phyloP scores from a whole-genome alignment of 495 filamentous ascomycete genomes.

The Penicillium dipodomyicola region DNA sequence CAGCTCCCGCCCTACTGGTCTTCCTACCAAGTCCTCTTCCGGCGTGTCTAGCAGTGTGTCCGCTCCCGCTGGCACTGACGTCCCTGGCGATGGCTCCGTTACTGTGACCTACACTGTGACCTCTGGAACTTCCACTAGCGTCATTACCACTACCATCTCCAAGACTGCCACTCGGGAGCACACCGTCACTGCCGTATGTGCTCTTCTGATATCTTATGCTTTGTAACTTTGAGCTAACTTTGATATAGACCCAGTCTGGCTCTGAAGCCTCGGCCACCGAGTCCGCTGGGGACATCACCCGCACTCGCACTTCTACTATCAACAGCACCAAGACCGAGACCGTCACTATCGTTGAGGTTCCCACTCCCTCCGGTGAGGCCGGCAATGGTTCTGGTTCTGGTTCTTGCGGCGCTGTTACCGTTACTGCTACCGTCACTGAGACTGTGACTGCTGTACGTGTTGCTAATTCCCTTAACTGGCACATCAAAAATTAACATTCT shows the following conservation, averaged over 20 bases:
- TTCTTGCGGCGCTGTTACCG: slow-evolving; percentile 24
- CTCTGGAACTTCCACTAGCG: slow-evolving; percentile 50
- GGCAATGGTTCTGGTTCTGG: slow-evolving; percentile 16
- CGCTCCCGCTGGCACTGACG: slow-evolving; percentile 7
- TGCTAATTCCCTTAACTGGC: not conserved
- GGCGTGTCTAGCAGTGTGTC: not conserved
- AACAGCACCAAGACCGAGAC: slow-evolving; percentile 32
- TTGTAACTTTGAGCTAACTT: slow-evolving; percentile 13
- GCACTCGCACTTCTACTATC: slow-evolving; percentile 23
- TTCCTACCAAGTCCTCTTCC: not conserved
- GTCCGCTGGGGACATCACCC: slow-evolving; percentile 10
- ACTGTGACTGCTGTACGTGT: slow-evolving; percentile 30
- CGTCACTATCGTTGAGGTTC: slow-evolving; percentile 29
- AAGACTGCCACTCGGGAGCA: slow-evolving; percentile 42
- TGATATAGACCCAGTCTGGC: slow-evolving; percentile 13
- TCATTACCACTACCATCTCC: slow-evolving; percentile 57
- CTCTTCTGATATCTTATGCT: not conserved
- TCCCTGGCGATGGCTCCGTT: slow-evolving; percentile 35
- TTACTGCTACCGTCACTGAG: slow-evolving; percentile 29
- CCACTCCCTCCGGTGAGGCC: slow-evolving; percentile 17
- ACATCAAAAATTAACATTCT: slow-evolving; percentile 1
- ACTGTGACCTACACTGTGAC: slow-evolving; percentile 61
- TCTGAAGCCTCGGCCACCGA: slow-evolving; percentile 6
- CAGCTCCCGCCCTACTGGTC: slow-evolving; percentile 4
- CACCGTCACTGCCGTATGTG: slow-evolving; percentile 42